Evolutionary conservation across 164 flowering plant genomes (phyloP), one percentile per base, ranked within the genome.

Genomic region (Berberis vulgaris): DNA sequence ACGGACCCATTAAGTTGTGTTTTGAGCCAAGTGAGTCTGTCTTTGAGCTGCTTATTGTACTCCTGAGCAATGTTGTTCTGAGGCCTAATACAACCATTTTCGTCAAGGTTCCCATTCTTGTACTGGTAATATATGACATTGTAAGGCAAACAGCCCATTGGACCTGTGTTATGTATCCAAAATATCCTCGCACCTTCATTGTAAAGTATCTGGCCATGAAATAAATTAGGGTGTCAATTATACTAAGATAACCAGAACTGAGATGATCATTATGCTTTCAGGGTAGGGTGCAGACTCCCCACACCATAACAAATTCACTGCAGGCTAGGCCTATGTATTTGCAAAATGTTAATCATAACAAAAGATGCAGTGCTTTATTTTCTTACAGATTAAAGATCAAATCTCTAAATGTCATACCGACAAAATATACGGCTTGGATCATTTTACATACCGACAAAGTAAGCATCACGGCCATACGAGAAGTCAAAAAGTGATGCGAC

Each of bases 161-260:
- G 50, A 47, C 50, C 50, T 6, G 50, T 47, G 10, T 54, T 54
- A n/a, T 54, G 57, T 54, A 54, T 54, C 57, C 26, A n/a, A n/a
- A 54, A 54, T 54, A 5, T 54, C 40, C 13, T 54, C 1, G 39
- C 57, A 38, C 57, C 57, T 8, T 8, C 7, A 5, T 54, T n/a
- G 57, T 54, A 54, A 8, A 54, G 57, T 6, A n/a, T 54, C 57
- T 54, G 81, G 66, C 65, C 59, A 12, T 72, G 46, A 1, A 57
- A 52, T 39, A 39, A n/a, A 57, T 1, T 45, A 45, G 5, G 45
- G 6, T 4, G 7, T 6, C 6, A 3, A 38, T 4, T 47, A 39
- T 39, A 47, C 7, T 38, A 2, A 62, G 7, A 46, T 46, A 46
- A 46, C 26, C 26, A 46, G 8, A 46, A 5, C 6, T 46, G 49